phyloP scores from a whole-genome alignment of 2,329 filamentous ascomycete species.

The Fusarium guadeloupense region DNA sequence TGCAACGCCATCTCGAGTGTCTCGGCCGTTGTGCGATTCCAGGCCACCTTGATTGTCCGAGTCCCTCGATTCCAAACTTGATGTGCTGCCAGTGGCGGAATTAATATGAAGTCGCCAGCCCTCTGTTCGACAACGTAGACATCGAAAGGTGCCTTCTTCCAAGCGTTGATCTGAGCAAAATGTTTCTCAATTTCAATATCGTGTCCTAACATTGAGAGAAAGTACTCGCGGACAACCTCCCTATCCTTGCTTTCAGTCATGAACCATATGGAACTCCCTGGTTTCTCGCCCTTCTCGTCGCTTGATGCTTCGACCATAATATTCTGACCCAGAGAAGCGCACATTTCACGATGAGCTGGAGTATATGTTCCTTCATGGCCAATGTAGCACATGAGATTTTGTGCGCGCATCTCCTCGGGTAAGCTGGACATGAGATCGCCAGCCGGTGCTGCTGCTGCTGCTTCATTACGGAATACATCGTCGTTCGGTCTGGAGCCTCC shows the following conservation, averaged over 20 bases:
- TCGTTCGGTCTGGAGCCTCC: conserved; percentile 48
- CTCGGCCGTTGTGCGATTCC: conserved; percentile 94
- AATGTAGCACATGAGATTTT: conserved; percentile 98
- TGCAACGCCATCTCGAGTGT: conserved; percentile 86
- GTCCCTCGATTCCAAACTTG: conserved; percentile 99
- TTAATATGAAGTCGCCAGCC: conserved; percentile 89
- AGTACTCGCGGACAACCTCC: conserved; percentile 90
- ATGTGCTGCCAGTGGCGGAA: conserved; percentile 92
- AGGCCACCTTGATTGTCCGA: conserved; percentile 95
- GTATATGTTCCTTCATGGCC: conserved; percentile 98
- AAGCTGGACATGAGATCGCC: conserved; percentile 96
- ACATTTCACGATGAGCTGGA: conserved; percentile 96
- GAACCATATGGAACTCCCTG: conserved; percentile 95
- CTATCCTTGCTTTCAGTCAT: conserved; percentile 98
- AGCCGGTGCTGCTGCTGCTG: conserved; percentile 73
- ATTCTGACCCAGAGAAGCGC: conserved; percentile 93
- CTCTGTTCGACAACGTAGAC: conserved; percentile 93
- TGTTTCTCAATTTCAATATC: conserved; percentile 97
- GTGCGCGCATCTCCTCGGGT: conserved; percentile 84
- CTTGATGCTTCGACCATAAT: conserved; percentile 96
- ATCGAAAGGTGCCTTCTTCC: conserved; percentile 93
- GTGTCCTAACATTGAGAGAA: conserved; percentile 89
- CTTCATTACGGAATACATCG: conserved; percentile 58
- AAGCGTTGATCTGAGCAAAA: conserved; percentile 94
- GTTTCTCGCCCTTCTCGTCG: conserved; percentile 75